Evolutionary conservation across 495 filamentous ascomycete species (phyloP), one percentile per base, ranked within the genome.

Genomic region (Daldinia vernicosa): DNA sequence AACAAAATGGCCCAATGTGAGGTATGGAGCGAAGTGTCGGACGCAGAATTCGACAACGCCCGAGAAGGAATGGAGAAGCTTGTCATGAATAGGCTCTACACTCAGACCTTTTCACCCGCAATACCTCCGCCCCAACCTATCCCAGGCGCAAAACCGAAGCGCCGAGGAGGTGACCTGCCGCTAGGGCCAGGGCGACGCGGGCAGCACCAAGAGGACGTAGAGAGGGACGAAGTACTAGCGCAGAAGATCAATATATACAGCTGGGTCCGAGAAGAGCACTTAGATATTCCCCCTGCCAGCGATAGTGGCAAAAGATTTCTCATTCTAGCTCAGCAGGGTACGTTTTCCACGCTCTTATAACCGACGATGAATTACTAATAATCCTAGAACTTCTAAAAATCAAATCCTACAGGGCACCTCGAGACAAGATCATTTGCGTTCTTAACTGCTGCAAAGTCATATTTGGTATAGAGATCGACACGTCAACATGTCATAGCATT

Each of bases 361-460:
- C 55, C 66, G 28, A 33, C 3, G 12, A 33, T 15, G 12, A 14
- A 51, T 37, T 26, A 52, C 71, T 76, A 76, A 88, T 66, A 76
- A 11, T 11, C 39, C 14, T 76, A 93, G 96, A 99, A 78, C 81
- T 99, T 37, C 79, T 93, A 15, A 99, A 99, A 79, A 96, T 99
- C 64, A 97, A 93, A 74, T 94, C 90, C 14, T 99, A 99, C 76
- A 88, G 96, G 63, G 95, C 95, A 11, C 95, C 95, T 12, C 85
- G 95, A 76, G 95, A 99, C 81, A 99, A 99, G 79, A 93, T 99
- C 19, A 98, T 99, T 51, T 98, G 95, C 79, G 92, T 98, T 57
- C 80, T 99, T 51, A 99, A 99, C 80, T 97, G 94, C 81, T 99
- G 95, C 86, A 99, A 99, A 79, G 95, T 99, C 60, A 98, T 99